Percentiles rank a stretch among this genome's conserved stretches.
These are phyloP conservation scores for Lyophyllum decastes DNA, from an alignment of 768 basidiomycete species.

Conservation along the genomic window DNA sequence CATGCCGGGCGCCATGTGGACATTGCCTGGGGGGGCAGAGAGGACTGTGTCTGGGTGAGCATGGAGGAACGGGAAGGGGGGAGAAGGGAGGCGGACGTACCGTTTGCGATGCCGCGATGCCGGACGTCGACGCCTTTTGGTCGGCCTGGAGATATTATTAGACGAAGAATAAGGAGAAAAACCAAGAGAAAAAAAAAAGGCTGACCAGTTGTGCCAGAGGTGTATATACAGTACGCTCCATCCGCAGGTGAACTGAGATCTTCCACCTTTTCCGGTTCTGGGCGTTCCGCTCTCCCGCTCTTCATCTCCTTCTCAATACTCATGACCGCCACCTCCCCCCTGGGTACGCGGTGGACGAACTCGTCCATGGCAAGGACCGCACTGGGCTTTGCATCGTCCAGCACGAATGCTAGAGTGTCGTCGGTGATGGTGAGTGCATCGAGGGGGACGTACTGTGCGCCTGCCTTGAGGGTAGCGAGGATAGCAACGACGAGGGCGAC, in stretches of 20 bases:
- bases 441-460: conserved; percentile 59
- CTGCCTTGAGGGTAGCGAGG: conserved; percentile 55
- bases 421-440: conserved; percentile 62
- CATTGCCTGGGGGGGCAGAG: conserved; percentile 50
- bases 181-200: neutral
- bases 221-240: conserved; percentile 62
- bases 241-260: conserved; percentile 41
- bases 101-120: conserved; percentile 59
- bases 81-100: conserved; percentile 25
- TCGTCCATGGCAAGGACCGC: conserved; percentile 45
- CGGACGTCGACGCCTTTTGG: conserved; percentile 65
- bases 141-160: conserved; percentile 51
- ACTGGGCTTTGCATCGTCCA: conserved; percentile 44
- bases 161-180: neutral
- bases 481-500: conserved; percentile 55
- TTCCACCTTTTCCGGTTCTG: conserved; percentile 34
- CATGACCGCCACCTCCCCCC: conserved; percentile 22
- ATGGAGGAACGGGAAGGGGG: neutral
- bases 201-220: conserved; percentile 44
- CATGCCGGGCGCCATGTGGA: conserved; percentile 56
- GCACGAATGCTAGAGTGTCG: conserved; percentile 50
- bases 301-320: conserved; percentile 34
- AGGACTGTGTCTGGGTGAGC: conserved; percentile 25
- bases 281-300: conserved; percentile 21
- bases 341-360: conserved; percentile 38